Percentiles rank a stretch among this genome's conserved stretches.
Evolutionary conservation across 345 rosid genomes (phyloP).

Genomic region (Xanthoceras sorbifolium): DNA sequence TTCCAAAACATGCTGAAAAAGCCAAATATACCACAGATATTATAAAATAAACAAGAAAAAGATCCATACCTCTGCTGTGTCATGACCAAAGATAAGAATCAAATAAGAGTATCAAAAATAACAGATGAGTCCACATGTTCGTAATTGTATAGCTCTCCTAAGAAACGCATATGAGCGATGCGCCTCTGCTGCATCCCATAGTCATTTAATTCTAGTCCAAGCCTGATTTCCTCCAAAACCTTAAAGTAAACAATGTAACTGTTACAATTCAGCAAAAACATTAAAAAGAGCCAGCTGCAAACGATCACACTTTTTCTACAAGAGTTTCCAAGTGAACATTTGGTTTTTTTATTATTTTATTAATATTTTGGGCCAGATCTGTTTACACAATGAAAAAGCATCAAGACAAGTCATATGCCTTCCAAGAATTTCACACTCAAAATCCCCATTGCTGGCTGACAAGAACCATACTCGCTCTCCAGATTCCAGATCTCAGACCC

Average conservation of each 20-base stretch:
- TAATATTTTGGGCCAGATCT: background rate
- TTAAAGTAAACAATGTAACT: slow-evolving; percentile 37
- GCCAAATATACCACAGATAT: background rate
- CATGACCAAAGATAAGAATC: slow-evolving; percentile 80
- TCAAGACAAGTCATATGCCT: background rate
- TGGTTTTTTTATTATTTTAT: no score
- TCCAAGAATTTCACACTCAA: no score
- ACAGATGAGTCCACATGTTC: slow-evolving; percentile 98
- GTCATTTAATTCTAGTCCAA: slow-evolving; percentile 93
- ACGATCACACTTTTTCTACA: background rate
- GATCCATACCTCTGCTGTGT: slow-evolving; percentile 73
- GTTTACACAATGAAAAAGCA: background rate
- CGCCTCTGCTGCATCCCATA: slow-evolving; percentile 98
- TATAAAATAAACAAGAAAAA: slow-evolving; percentile 1
- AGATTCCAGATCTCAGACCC: background rate
- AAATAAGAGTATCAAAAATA: slow-evolving; percentile 91
- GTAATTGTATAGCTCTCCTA: slow-evolving; percentile 98
- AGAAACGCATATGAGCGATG: slow-evolving; percentile 91
- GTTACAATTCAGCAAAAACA: slow-evolving; percentile 6
- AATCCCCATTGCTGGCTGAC: no score
- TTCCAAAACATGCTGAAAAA: background rate
- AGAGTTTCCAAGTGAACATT: background rate
- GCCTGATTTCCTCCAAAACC: slow-evolving; percentile 97
- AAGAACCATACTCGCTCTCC: background rate
- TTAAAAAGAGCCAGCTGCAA: background rate